Percentiles rank a stretch among this genome's conserved stretches.
phyloP scores from a whole-genome alignment of 345 rosid genomes.

The Eucalyptus fibrosa region DNA sequence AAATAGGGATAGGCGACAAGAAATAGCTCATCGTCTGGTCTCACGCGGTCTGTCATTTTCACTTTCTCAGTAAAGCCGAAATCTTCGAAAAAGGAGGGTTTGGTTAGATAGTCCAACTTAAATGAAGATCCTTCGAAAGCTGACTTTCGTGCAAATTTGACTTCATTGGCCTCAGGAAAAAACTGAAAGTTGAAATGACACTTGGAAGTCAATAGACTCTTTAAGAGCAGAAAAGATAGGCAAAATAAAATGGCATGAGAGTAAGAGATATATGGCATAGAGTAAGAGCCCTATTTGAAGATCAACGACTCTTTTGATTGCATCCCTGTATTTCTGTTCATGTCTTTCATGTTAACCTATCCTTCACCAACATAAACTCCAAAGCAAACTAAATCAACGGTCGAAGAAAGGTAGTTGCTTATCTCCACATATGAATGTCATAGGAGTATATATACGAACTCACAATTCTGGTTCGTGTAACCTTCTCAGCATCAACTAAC shows the following conservation, averaged over 20 bases:
- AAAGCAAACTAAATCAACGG: background rate
- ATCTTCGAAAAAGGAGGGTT: conserved; percentile 83
- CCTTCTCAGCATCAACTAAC: conserved; percentile 45
- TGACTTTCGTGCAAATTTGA: conserved; percentile 52
- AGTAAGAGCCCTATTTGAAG: background rate
- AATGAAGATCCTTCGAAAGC: conserved; percentile 76
- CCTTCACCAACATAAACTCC: background rate
- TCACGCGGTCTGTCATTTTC: conserved; percentile 76
- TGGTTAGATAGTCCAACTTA: conserved; percentile 80
- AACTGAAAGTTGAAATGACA: conserved; percentile 32
- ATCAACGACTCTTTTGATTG: background rate
- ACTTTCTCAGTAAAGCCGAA: conserved; percentile 75
- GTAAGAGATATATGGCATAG: background rate
- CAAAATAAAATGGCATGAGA: background rate
- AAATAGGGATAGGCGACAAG: conserved; percentile 88
- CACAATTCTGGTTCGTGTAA: conserved; percentile 66
- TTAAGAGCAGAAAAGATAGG: background rate
- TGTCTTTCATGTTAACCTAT: background rate
- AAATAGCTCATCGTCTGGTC: conserved; percentile 67
- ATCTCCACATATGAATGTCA: background rate
- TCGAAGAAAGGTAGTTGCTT: background rate
- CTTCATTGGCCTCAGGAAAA: conserved; percentile 92
- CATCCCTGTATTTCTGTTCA: background rate
- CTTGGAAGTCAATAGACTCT: background rate
- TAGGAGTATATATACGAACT: background rate